Base-by-base conservation (phyloP, 768 basidiomycete genomes). In the Tremella yokohamensis region DNA sequence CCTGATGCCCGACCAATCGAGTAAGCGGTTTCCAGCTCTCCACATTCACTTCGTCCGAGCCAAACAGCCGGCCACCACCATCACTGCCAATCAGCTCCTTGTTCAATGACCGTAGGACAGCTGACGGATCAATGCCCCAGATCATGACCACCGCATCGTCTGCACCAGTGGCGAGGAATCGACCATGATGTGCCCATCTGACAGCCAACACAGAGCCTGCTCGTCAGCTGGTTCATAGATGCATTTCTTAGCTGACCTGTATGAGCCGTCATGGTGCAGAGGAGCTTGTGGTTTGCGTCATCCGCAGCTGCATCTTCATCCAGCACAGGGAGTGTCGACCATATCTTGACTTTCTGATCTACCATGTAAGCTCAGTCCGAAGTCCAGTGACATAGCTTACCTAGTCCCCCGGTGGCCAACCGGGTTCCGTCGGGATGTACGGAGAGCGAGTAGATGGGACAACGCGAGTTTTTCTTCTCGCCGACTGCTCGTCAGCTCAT, bases 21-120 rank as follows among this genome's bases (percentile, higher is more conserved):
- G 89, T 89, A 71, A 94, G 74, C 3, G 92, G 89, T 72, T 93
- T 97, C 96, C 96, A 99, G 22, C 87, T 90, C 77, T 99, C 96
- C 3, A 96, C 83, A 72, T 99, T 99, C 63, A 93, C 84, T 69
- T 98, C 96, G 64, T 90, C 90, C 19, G 89, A 87, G 11, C 94
- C 94, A 85, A 90, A 97, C 3, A 93, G 85, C 75, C 87, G 90
- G 16, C 92, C 88, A 53, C 84, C 84, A 19, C 88, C 87, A 54
- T 81, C 82, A 22, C 89, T 92, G 69, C 19, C 22, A n/a, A 53
- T 57, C 54, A 34, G 19, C 34, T 56, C 54, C 59, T 38, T 42
- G 18, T 6, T 12, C 37, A 49, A 34, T 16, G 26, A 37, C n/a
- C 42, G 29, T 11, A 34, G 29, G 56, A 34, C 8, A 18, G 57